phyloP scores from a whole-genome alignment of 2,329 filamentous ascomycete species.

The Alternaria arborescens region DNA sequence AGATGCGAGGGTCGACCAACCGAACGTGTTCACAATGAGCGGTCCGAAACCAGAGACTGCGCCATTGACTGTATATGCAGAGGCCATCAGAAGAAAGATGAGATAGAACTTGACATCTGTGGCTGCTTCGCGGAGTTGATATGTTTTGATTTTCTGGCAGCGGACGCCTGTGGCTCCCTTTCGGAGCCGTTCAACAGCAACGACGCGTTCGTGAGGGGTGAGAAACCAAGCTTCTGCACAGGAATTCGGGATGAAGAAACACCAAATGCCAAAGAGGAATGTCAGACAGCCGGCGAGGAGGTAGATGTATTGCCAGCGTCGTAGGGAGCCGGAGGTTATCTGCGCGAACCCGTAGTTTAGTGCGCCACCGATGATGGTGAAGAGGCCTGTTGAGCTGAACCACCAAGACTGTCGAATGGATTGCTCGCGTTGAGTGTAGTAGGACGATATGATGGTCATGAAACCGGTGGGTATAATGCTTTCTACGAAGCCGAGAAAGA shows the following conservation, averaged over 20 bases:
- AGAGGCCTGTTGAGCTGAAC: conserved; percentile 65
- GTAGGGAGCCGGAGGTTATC: conserved; percentile 49
- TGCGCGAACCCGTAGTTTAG: conserved; percentile 52
- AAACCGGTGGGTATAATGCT: conserved; percentile 65
- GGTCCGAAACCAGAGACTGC: conserved; percentile 53
- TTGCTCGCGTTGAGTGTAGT: conserved; percentile 54
- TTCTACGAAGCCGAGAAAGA: conserved; percentile 66
- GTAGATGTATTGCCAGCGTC: conserved; percentile 73
- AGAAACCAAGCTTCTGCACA: conserved; percentile 76
- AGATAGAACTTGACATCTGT: conserved; percentile 56
- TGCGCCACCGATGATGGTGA: conserved; percentile 45
- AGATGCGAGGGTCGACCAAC: conserved; percentile 51
- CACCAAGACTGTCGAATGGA: conserved; percentile 68
- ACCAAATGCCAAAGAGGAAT: conserved; percentile 69
- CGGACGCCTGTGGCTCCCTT: conserved; percentile 61
- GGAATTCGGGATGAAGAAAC: conserved; percentile 71
- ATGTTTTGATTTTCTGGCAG: conserved; percentile 61
- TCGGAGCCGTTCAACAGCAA: conserved; percentile 58
- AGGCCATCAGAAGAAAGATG: conserved; percentile 51
- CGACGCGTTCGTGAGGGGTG: conserved; percentile 67
- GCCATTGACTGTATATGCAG: conserved; percentile 67
- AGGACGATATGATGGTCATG: conserved; percentile 60
- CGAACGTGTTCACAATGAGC: conserved; percentile 52
- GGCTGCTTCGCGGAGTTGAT: conserved; percentile 60
- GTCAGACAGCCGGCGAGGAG: conserved; percentile 67